A percentile compares a stretch with the other conserved stretches of the same genome.
Evolutionary conservation across 768 basidiomycete species (phyloP).

Genomic region (Trichaptum fuscoviolaceum): DNA sequence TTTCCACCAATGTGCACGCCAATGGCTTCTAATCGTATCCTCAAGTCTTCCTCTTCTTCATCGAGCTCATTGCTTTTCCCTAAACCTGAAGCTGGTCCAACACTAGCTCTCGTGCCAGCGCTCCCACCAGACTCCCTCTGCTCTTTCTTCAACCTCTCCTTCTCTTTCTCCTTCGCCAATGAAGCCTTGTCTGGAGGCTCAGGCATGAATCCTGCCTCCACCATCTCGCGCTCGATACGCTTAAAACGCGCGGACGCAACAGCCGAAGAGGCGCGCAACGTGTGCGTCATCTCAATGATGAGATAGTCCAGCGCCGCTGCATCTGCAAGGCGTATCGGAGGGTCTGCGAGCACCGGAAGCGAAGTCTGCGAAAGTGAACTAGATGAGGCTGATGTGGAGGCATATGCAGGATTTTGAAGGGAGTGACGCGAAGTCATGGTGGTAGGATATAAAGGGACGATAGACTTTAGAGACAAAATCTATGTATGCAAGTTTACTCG

Average conservation of each 20-base stretch:
- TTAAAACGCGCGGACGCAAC: constrained; percentile 64
- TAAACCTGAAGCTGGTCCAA: constrained; percentile 14
- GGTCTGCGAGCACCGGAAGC: constrained; percentile 58
- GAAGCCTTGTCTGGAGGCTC: constrained; percentile 39
- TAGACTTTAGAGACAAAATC: too few species aligned
- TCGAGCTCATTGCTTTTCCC: constrained; percentile 26
- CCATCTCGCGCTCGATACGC: constrained; percentile 73
- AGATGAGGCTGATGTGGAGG: constrained; percentile 14
- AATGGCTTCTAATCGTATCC: constrained; percentile 70
- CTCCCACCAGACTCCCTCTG: constrained; percentile 34
- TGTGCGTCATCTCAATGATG: constrained; percentile 72
- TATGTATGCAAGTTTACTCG: too few species aligned
- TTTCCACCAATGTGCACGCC: constrained; percentile 85
- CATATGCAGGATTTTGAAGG: constrained; percentile 1
- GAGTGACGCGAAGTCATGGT: constrained; percentile 2
- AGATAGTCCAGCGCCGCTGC: constrained; percentile 79
- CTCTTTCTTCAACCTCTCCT: constrained; percentile 29
- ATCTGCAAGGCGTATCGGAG: constrained; percentile 57
- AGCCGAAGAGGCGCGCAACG: constrained; percentile 67
- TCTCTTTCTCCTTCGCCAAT: constrained; percentile 37
- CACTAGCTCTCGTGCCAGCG: constrained; percentile 16
- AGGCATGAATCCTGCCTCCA: constrained; percentile 68
- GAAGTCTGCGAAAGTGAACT: constrained; percentile 18
- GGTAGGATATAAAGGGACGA: background rate
- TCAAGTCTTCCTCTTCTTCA: constrained; percentile 71